A percentile compares a stretch with the other conserved stretches of the same genome.
These are phyloP conservation scores for Fusarium sp. DNA, from an alignment of 2,329 filamentous ascomycete species.

Conservation along the genomic window DNA sequence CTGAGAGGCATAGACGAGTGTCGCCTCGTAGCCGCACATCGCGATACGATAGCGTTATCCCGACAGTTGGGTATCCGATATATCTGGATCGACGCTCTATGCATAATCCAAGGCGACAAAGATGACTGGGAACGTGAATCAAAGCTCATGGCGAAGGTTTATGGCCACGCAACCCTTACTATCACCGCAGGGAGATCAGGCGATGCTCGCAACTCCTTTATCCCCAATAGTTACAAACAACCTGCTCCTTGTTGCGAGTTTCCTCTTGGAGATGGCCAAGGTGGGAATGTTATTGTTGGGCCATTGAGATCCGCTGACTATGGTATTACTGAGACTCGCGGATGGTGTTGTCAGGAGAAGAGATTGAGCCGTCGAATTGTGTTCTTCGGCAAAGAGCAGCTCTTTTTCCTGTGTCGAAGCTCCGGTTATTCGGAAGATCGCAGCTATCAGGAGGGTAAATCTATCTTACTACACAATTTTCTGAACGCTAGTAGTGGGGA, in stretches of 20 bases:
- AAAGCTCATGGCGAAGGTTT: neutral
- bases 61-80: neutral
- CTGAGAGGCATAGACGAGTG: neutral
- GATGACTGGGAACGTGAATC: neutral
- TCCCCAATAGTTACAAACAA: neutral
- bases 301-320: neutral
- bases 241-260: neutral
- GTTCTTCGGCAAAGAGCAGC: slow-evolving; percentile 10
- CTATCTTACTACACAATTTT: neutral
- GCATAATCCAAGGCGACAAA: neutral
- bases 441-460: neutral
- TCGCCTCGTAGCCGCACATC: neutral
- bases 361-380: neutral
- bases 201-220: slow-evolving; percentile 12
- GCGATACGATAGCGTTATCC: neutral
- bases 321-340: neutral
- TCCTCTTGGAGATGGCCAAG: neutral
- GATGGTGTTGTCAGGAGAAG: slow-evolving; percentile 23
- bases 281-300: neutral
- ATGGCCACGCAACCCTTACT: neutral
- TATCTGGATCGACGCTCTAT: slow-evolving; percentile 4
- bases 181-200: slow-evolving; percentile 8
- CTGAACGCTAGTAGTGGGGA: neutral
- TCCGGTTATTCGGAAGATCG: neutral
- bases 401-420: neutral